Evolutionary conservation across 352 stramenopile species (phyloP).

Genomic region (Globisporangium acanthophoron): DNA sequence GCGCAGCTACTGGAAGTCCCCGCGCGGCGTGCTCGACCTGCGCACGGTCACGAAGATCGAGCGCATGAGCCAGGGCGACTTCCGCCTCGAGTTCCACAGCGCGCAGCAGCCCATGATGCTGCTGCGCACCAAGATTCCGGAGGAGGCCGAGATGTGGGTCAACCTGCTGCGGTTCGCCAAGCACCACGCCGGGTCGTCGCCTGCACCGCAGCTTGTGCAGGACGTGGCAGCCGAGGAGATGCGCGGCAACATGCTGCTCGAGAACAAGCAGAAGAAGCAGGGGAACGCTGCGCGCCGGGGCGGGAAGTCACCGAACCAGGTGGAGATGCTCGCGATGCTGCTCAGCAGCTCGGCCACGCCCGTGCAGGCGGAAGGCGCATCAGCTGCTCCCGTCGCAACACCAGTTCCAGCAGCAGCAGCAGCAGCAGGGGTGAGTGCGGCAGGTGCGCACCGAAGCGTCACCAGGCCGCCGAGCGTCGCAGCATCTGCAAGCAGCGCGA

Average conservation of each 20-base stretch:
- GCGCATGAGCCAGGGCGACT: conserved; percentile 65
- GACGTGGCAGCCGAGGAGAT: conserved; percentile 15
- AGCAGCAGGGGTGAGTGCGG: neutral
- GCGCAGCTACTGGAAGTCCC: conserved; percentile 79
- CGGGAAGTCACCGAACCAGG: conserved; percentile 24
- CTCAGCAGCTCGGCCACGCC: conserved; percentile 11
- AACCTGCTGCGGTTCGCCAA: conserved; percentile 66
- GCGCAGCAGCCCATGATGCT: conserved; percentile 40
- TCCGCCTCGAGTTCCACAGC: conserved; percentile 60
- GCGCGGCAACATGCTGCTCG: conserved; percentile 18
- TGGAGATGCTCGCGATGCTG: conserved; percentile 34
- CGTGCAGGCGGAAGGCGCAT: conserved; percentile 4
- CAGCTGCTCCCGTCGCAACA: conserved; percentile 11
- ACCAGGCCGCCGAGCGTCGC: too few relatives aligned
- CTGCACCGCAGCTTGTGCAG: conserved; percentile 14
- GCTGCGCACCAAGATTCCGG: conserved; percentile 45
- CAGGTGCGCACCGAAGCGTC: too few relatives aligned
- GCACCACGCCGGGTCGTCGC: conserved; percentile 27
- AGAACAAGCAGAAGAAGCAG: conserved; percentile 35
- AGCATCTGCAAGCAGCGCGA: neutral
- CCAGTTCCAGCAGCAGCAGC: neutral
- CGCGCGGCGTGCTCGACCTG: conserved; percentile 67
- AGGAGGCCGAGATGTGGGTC: conserved; percentile 71
- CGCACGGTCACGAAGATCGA: conserved; percentile 52
- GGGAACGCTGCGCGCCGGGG: neutral